A percentile compares a stretch with the other conserved stretches of the same genome.
phyloP scores from a whole-genome alignment of 208 protist species.

The Strigomonas culicis region DNA sequence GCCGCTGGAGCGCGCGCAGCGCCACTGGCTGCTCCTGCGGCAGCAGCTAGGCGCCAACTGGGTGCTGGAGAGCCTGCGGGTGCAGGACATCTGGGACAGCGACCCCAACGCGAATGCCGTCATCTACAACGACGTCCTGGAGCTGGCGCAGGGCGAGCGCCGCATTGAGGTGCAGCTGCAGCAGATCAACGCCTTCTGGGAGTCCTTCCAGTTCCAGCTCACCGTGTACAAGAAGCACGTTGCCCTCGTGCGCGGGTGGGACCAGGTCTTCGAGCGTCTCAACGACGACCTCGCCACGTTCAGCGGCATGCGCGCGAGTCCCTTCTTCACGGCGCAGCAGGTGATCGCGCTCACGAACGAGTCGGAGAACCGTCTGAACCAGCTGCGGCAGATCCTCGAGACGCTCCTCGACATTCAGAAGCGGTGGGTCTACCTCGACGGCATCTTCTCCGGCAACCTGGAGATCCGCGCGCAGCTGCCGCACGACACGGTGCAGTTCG shows the following conservation, averaged over 20 bases:
- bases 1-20: conserved; percentile 62
- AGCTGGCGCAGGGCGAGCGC: conserved; percentile 80
- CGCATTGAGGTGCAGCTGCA: conserved; percentile 84
- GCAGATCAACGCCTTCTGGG: conserved; percentile 92
- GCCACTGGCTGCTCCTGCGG: conserved; percentile 78
- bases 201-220: conserved; percentile 89
- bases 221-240: conserved; percentile 95
- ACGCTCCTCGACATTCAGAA: conserved; percentile 95
- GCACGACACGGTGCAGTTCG: conserved; percentile 92
- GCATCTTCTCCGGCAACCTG: conserved; percentile 93
- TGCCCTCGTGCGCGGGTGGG: conserved; percentile 96
- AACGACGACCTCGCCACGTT: conserved; percentile 95
- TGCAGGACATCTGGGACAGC: conserved; percentile 86
- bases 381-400: conserved; percentile 91
- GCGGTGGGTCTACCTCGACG: conserved; percentile 98
- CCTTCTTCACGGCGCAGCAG: conserved; percentile 90
- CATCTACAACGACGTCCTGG: conserved; percentile 93
- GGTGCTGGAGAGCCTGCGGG: conserved; percentile 83
- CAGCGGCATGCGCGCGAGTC: conserved; percentile 94
- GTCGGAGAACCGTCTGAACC: conserved; percentile 94
- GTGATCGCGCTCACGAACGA: conserved; percentile 59
- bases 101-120: conserved; percentile 90
- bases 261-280: conserved; percentile 93
- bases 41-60: conserved; percentile 90
- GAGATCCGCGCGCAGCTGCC: conserved; percentile 97